Base-by-base conservation (phyloP, 2,329 filamentous ascomycete species). In the Blastomyces silverae region DNA sequence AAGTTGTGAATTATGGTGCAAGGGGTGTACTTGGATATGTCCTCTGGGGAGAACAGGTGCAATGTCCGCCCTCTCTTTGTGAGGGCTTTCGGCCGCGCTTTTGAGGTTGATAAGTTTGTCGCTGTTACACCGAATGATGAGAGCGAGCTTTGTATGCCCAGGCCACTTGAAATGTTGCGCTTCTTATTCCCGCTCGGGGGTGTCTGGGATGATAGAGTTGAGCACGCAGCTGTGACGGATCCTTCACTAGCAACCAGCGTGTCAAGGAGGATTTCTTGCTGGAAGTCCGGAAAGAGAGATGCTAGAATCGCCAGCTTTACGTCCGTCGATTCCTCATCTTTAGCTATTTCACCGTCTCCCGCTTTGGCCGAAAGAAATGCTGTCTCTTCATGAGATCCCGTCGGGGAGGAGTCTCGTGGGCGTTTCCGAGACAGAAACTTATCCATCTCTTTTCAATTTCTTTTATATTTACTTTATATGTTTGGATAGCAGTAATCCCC, bases 1-100 rank as follows among this genome's bases (percentile, higher is more conserved):
- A 97, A 97, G 72, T 96, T 94, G 76, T 96, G 92, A 64, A 97
- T 87, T 69, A 97, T 89, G 13, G 90, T 92, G 77, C 92, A 97
- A 0, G 94, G 92, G 0, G 93, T 96, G 72, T 96, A 85, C 31
- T 85, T 82, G 60, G 90, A 89, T 57, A 97, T 85, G 70, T 96
- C 92, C 50, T 86, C 81, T 0, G 92, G 90, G 53, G 90, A 86
- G 75, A 89, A 97, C 0, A 97, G 81, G 73, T 93, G 89, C 1
- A 97, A 77, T 0, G 93, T 97, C 70, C 86, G 85, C 15, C 92
- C 93, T 73, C 89, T 95, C 71, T 85, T 89, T 0, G 89, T 87
- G 55, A 61, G 52, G 15, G 37, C 5, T 39, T 63, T 44, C n/a
- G 39, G 15, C 6, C 37, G 17, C 5, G 31, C 25, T 37, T 15